phyloP scores from a whole-genome alignment of 257 asterid genomes.

The Gynochthodes officinalis region DNA sequence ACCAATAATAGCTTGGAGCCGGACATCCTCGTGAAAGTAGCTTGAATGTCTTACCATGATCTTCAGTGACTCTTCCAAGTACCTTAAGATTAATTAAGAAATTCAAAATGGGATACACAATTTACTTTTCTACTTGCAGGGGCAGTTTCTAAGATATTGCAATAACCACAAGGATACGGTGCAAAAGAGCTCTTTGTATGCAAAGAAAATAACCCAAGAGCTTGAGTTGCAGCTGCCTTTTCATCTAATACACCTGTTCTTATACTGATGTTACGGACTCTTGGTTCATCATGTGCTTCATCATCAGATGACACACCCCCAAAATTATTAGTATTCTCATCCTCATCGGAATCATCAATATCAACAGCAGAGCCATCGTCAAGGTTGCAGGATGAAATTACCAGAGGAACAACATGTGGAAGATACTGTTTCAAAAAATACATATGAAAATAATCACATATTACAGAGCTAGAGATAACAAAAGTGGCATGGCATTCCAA shows the following conservation, averaged over 20 bases:
- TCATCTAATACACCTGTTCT: constrained; percentile 99
- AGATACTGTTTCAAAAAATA: constrained; percentile 66
- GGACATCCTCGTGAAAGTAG: constrained; percentile 96
- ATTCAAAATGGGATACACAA: constrained; percentile 19
- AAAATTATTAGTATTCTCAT: constrained; percentile 70
- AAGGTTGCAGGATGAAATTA: constrained; percentile 89
- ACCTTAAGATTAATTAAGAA: constrained; percentile 60
- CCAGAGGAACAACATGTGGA: constrained; percentile 86
- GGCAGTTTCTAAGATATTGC: neutral
- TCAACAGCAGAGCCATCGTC: constrained; percentile 99
- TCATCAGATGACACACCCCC: constrained; percentile 98
- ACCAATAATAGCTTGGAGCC: constrained; percentile 88
- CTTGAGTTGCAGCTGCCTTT: constrained; percentile 99
- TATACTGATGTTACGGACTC: constrained; percentile 93
- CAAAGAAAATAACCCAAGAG: constrained; percentile 91
- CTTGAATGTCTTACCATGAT: constrained; percentile 76
- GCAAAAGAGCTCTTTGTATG: constrained; percentile 81
- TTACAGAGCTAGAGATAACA: neutral
- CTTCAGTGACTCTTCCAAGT: constrained; percentile 88
- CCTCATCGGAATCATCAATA: constrained; percentile 85
- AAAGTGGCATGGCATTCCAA: neutral
- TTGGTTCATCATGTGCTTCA: constrained; percentile 91
- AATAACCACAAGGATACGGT: constrained; percentile 67
- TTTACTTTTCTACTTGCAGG: neutral
- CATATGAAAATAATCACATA: neutral